These are phyloP conservation scores for Fonsecaea monophora DNA, from an alignment of 2,329 filamentous ascomycete genomes.

Conservation along the genomic window DNA sequence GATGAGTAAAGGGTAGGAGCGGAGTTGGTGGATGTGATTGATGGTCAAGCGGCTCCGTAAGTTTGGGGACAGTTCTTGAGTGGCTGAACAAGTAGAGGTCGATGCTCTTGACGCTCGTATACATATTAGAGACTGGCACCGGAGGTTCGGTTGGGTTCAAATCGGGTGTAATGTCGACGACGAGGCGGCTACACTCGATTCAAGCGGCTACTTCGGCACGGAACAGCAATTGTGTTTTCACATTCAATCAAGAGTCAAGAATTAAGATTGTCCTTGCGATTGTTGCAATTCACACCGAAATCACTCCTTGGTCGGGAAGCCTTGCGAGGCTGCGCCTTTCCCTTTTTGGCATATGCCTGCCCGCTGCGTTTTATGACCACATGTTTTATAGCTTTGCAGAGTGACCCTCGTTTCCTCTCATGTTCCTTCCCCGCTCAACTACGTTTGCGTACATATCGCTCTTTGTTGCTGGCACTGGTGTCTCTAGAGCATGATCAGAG, in stretches of 20 bases:
- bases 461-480: neutral
- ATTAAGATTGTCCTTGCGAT: too few relatives aligned
- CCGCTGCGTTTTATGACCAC: neutral
- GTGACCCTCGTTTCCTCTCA: neutral
- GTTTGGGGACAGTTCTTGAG: neutral
- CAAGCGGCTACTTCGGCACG: neutral
- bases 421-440: neutral
- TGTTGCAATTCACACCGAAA: too few relatives aligned
- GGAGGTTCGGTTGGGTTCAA: neutral
- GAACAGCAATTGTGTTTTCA: neutral
- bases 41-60: neutral
- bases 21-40: neutral
- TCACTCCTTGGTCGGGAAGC: neutral
- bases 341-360: neutral
- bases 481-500: neutral
- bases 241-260: neutral
- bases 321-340: conserved; percentile 1
- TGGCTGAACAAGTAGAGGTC: neutral
- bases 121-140: neutral
- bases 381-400: neutral
- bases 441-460: neutral
- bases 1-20: conserved; percentile 73
- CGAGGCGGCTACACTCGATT: neutral
- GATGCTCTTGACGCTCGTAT: neutral
- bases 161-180: neutral